Base-by-base conservation (phyloP, 2,329 filamentous ascomycete species). In the Kalaharituber pfeilii region DNA sequence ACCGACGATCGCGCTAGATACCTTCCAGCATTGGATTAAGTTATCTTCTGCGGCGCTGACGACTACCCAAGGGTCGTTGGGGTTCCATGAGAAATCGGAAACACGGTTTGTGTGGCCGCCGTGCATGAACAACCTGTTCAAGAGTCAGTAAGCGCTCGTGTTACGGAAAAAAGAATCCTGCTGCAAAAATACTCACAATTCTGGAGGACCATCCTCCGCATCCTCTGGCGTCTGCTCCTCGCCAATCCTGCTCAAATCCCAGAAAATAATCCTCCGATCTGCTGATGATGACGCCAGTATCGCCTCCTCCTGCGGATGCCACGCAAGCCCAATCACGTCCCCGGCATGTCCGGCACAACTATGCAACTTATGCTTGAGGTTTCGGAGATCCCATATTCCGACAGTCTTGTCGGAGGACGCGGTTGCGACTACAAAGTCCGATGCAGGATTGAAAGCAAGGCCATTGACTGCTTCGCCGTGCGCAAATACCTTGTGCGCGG, bases 41-140 rank as follows among this genome's bases (percentile, higher is more conserved):
- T 98, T 98, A 71, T 98, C 91, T 67, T 98, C 93, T 0, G 89
- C 91, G 15, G 91, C 88, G 57, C 85, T 94, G 68, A 87, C 88
- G 62, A 98, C 84, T 53, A 95, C 79, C 93, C 93, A 98, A 3
- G 89, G 88, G 65, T 95, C 87, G 67, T 94, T 94, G 62, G 80
- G 79, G 69, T 98, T 98, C 89, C 89, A 98, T 70, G 84, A 89
- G 66, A 98, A 98, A 69, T 98, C 93, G 30, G 86, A 87, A 58
- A 98, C 79, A 62, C 93, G 84, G 70, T 95, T 95, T 9, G 91
- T 98, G 72, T 98, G 93, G 28, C 91, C 91, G 57, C 91, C 91
- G 65, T 98, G 91, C 88, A 98, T 96, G 71, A 98, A 98, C 1
- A 98, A 73, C 49, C 84, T 87, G 59, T n/a, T n/a, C n/a, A n/a